These are phyloP conservation scores for Saraca asoca DNA, from an alignment of 331 rosid genomes.

Conservation along the genomic window DNA sequence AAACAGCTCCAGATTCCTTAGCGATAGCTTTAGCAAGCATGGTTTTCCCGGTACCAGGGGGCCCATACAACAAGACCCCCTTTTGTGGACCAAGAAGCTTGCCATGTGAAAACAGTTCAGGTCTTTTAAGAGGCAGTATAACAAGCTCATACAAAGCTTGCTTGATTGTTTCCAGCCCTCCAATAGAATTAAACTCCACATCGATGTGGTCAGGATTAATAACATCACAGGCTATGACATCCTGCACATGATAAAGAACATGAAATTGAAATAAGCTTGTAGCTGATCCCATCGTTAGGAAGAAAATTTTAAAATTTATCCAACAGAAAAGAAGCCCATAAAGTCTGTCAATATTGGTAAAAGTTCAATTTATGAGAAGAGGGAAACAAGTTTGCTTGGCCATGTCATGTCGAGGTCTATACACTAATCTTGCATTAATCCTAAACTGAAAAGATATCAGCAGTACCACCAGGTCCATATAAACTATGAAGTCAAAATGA, in stretches of 20 bases:
- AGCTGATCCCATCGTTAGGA: not conserved
- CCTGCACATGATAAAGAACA: slow-evolving; percentile 53
- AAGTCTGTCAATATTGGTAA: not conserved
- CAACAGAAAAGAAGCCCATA: not conserved
- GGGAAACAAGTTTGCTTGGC: not conserved
- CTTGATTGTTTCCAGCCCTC: slow-evolving; percentile 83
- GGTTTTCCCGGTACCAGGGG: slow-evolving; percentile 99
- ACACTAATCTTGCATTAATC: too few species aligned
- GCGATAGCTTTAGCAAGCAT: slow-evolving; percentile 99
- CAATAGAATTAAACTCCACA: slow-evolving; percentile 84
- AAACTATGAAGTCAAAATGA: not conserved
- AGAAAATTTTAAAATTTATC: not conserved
- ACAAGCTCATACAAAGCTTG: slow-evolving; percentile 84
- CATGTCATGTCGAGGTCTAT: too few species aligned
- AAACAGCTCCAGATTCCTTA: slow-evolving; percentile 92
- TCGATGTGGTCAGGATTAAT: slow-evolving; percentile 92
- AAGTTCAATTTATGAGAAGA: not conserved
- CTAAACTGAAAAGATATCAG: slow-evolving; percentile 2
- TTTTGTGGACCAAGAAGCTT: slow-evolving; percentile 95
- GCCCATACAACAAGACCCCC: slow-evolving; percentile 91
- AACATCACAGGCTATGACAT: slow-evolving; percentile 94
- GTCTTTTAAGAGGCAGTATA: slow-evolving; percentile 85
- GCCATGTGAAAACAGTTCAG: slow-evolving; percentile 82
- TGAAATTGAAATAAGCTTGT: not conserved
- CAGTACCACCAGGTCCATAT: not conserved